These are phyloP conservation scores for Kodamaea anthophila DNA, from an alignment of 1,139 yeast species.

Conservation along the genomic window DNA sequence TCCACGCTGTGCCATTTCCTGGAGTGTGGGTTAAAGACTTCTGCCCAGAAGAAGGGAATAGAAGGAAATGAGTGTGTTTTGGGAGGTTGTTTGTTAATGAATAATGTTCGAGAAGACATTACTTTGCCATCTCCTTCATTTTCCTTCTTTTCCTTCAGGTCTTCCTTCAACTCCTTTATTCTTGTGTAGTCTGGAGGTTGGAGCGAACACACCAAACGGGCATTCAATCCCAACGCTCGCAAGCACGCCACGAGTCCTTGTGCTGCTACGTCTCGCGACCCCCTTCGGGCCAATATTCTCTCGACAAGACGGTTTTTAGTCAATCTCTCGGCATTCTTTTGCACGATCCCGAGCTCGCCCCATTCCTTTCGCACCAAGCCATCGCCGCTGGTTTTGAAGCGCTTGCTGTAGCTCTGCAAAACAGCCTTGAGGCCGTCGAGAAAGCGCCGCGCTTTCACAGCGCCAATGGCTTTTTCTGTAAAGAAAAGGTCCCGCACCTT, in stretches of 20 bases:
- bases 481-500: too few species aligned
- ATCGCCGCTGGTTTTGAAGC: slow-evolving; percentile 46
- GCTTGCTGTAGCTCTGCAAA: slow-evolving; percentile 55
- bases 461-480: slow-evolving; percentile 19
- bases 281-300: slow-evolving; percentile 40
- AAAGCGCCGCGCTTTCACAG: slow-evolving; percentile 59
- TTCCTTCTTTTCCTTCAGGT: slow-evolving; percentile 11
- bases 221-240: slow-evolving; percentile 63
- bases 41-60: slow-evolving; percentile 85
- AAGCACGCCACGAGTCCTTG: slow-evolving; percentile 82
- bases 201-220: slow-evolving; percentile 71
- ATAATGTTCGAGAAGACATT: slow-evolving; percentile 4
- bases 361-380: slow-evolving; percentile 54
- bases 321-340: slow-evolving; percentile 16
- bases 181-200: slow-evolving; percentile 85
- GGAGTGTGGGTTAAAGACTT: slow-evolving; percentile 77
- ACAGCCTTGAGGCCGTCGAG: slow-evolving; percentile 68
- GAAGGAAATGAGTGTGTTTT: too few species aligned
- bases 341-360: slow-evolving; percentile 36
- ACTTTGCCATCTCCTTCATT: slow-evolving; percentile 3
- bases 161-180: slow-evolving; percentile 17
- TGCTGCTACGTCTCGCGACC: slow-evolving; percentile 75
- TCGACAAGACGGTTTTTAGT: slow-evolving; percentile 32
- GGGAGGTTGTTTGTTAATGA: too few species aligned
- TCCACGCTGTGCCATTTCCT: slow-evolving; percentile 83